phyloP scores from a whole-genome alignment of 78 protist species.

The Dictyostelium firmibasis region DNA sequence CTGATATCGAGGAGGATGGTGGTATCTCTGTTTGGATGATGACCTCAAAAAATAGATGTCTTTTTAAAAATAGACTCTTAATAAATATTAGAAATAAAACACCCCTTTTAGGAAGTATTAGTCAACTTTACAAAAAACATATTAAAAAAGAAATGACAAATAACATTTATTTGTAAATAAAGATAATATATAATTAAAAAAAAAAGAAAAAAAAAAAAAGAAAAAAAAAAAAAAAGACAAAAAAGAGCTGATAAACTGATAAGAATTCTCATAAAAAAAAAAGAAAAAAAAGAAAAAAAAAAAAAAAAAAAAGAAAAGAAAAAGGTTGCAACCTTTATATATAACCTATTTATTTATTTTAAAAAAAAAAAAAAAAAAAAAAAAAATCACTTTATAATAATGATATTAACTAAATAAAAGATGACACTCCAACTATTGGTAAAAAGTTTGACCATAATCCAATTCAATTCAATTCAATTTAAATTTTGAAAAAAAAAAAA shows the following conservation, averaged over 20 bases:
- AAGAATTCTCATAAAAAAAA: background rate
- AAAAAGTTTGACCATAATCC: too few species aligned
- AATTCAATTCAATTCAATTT: too few species aligned
- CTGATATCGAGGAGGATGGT: background rate
- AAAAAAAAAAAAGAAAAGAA: background rate
- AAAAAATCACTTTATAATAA: too few species aligned
- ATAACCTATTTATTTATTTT: too few species aligned
- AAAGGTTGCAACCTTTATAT: background rate
- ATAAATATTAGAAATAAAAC: background rate
- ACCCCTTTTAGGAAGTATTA: background rate
- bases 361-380: background rate
- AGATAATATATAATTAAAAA: background rate
- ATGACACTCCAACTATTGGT: too few species aligned
- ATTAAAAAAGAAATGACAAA: background rate
- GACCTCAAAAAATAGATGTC: background rate
- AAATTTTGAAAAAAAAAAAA: too few species aligned
- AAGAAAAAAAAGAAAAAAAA: background rate
- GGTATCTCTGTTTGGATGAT: background rate
- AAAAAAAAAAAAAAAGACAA: background rate
- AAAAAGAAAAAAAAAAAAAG: background rate
- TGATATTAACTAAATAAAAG: too few species aligned
- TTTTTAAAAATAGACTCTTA: background rate
- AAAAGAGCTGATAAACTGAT: background rate
- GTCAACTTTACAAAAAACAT: background rate
- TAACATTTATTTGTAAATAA: background rate